phyloP scores from a whole-genome alignment of 2,329 filamentous ascomycete genomes.

The Chaetomiaceae sp. region DNA sequence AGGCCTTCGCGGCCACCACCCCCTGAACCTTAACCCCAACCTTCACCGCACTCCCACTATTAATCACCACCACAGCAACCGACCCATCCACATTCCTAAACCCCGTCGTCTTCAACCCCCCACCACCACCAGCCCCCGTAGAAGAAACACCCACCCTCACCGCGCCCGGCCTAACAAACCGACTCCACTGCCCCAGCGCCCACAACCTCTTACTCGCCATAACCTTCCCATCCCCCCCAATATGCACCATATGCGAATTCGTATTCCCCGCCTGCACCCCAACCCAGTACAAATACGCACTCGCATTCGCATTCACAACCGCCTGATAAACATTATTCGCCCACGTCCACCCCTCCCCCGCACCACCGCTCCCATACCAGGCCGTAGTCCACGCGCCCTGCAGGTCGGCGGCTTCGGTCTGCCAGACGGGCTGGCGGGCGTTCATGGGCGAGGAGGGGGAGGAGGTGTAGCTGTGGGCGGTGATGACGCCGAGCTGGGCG shows the following conservation, averaged over 20 bases:
- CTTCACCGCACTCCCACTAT: slow-evolving; percentile 16
- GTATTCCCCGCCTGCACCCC: slow-evolving; percentile 29
- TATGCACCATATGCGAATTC: slow-evolving; percentile 27
- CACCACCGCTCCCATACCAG: slow-evolving; percentile 42
- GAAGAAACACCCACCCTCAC: slow-evolving; percentile 27
- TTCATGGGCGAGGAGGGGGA: slow-evolving; percentile 33
- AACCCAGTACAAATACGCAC: slow-evolving; percentile 48
- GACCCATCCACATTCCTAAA: slow-evolving; percentile 33
- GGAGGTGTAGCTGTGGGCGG: slow-evolving; percentile 39
- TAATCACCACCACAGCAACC: slow-evolving; percentile 31
- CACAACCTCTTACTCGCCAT: slow-evolving; percentile 28
- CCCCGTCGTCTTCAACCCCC: slow-evolving; percentile 22
- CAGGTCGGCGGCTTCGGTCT: slow-evolving; percentile 44
- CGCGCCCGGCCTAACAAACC: slow-evolving; percentile 30
- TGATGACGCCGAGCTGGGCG: slow-evolving; percentile 36
- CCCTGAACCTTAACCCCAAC: slow-evolving; percentile 7
- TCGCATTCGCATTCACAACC: slow-evolving; percentile 43
- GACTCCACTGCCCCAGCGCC: slow-evolving; percentile 30
- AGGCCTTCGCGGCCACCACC: slow-evolving; percentile 10
- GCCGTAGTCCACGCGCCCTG: slow-evolving; percentile 35
- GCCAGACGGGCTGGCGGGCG: slow-evolving; percentile 39
- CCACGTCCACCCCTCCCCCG: slow-evolving; percentile 51
- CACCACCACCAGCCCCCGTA: slow-evolving; percentile 19
- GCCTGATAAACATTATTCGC: slow-evolving; percentile 49
- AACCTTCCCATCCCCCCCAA: slow-evolving; percentile 24